Evolutionary conservation across 768 basidiomycete species (phyloP).

Genomic region (Termitomyces sp.): DNA sequence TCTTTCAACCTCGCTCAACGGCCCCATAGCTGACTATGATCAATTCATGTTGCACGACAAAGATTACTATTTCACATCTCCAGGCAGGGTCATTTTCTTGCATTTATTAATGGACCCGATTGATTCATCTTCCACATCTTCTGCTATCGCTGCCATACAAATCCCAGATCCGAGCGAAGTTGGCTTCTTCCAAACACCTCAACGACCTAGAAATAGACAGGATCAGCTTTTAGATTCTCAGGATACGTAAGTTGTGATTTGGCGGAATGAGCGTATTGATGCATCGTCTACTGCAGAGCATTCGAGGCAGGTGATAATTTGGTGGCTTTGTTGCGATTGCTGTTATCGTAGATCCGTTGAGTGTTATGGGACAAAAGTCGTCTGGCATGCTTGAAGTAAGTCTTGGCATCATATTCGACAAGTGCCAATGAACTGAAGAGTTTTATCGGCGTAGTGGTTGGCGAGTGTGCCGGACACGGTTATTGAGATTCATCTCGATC

Average conservation of each 20-base stretch:
- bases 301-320: conserved; percentile 65
- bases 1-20: too few relatives aligned
- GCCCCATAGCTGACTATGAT: too few relatives aligned
- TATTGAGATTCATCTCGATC: conserved; percentile 79
- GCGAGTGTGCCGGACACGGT: conserved; percentile 56
- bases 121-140: too few relatives aligned
- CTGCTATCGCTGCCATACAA: conserved; percentile 67
- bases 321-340: conserved; percentile 67
- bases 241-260: conserved; percentile 52
- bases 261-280: neutral
- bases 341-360: conserved; percentile 79
- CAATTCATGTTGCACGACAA: too few relatives aligned
- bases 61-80: too few relatives aligned
- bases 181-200: conserved; percentile 66
- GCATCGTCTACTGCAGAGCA: conserved; percentile 38
- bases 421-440: neutral
- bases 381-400: conserved; percentile 69
- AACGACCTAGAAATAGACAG: conserved; percentile 49
- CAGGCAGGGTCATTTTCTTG: too few relatives aligned
- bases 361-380: conserved; percentile 83
- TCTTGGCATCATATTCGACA: neutral
- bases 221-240: conserved; percentile 57
- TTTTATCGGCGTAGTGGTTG: conserved; percentile 46
- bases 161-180: conserved; percentile 68
- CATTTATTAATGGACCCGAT: too few relatives aligned